These are phyloP conservation scores for Herpetomonas samuelpessoai DNA, from an alignment of 208 protist genomes.

Conservation along the genomic window DNA sequence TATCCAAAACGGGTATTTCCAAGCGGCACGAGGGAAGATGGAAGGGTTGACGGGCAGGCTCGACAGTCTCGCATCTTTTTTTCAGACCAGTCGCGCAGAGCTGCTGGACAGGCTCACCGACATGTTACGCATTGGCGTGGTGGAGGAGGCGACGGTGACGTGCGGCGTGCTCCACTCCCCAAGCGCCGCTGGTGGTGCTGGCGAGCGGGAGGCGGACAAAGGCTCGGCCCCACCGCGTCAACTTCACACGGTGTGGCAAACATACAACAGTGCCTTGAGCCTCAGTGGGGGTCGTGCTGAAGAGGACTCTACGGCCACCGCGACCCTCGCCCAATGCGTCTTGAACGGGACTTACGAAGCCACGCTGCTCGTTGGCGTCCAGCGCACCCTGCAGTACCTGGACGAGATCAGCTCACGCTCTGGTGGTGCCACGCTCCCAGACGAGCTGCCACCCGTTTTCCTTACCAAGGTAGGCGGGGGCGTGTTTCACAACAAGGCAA, in stretches of 20 bases:
- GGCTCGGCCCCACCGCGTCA: neutral
- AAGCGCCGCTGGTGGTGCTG: neutral
- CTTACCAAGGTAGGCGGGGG: conserved; percentile 55
- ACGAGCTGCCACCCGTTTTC: conserved; percentile 30
- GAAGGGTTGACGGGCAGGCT: conserved; percentile 3
- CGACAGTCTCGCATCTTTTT: neutral
- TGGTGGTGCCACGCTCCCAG: too few species aligned
- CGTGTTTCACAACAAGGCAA: conserved; percentile 36
- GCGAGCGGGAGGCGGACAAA: neutral
- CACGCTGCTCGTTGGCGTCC: conserved; percentile 38
- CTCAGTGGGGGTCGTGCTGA: neutral
- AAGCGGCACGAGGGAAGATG: neutral
- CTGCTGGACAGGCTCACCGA: conserved; percentile 14
- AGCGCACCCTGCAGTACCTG: conserved; percentile 29
- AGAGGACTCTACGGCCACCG: conserved; percentile 6
- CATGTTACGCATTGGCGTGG: conserved; percentile 33
- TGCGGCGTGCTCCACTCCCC: conserved; percentile 9
- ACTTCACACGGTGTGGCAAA: conserved; percentile 36
- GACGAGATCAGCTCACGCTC: conserved; percentile 3
- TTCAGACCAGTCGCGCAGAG: neutral
- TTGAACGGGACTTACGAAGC: conserved; percentile 48
- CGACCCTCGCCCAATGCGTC: conserved; percentile 26
- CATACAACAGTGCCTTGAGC: conserved; percentile 51
- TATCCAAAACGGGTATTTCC: conserved; percentile 46
- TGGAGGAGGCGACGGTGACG: conserved; percentile 44